A percentile compares a stretch with the other conserved stretches of the same genome.
phyloP scores from a whole-genome alignment of 2,329 filamentous ascomycete genomes.

The Macrophomina tecta region DNA sequence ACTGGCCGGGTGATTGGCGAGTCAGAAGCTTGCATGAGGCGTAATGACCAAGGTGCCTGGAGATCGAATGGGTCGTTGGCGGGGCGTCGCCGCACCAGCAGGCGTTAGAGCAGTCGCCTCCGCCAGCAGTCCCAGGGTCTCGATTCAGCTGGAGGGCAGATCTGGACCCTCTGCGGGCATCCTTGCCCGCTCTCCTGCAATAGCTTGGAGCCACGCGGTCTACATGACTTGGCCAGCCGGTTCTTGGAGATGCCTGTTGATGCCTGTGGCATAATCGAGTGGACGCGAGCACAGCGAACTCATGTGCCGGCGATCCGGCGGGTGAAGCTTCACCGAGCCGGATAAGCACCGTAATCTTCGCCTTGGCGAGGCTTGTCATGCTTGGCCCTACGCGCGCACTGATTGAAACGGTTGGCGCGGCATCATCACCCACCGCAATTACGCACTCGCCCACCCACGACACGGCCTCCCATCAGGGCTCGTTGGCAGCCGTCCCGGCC shows the following conservation, averaged over 20 bases:
- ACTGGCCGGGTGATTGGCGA: background rate
- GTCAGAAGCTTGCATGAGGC: slow-evolving; percentile 9
- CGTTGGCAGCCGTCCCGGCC: background rate
- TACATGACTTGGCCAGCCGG: too few relatives aligned
- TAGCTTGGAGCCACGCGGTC: background rate
- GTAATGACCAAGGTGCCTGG: slow-evolving; percentile 26
- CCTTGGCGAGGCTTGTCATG: slow-evolving; percentile 19
- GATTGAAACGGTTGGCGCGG: slow-evolving; percentile 21
- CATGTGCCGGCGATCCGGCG: slow-evolving; percentile 13
- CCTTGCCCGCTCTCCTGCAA: slow-evolving; percentile 1
- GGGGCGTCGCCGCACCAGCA: slow-evolving; percentile 16
- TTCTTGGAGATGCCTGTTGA: background rate
- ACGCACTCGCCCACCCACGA: slow-evolving; percentile 6
- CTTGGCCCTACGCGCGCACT: background rate
- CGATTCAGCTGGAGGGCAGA: slow-evolving; percentile 12
- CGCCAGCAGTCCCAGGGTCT: slow-evolving; percentile 20
- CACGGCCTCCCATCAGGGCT: background rate
- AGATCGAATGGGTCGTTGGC: slow-evolving; percentile 18
- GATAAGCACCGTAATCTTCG: background rate
- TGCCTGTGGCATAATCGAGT: background rate
- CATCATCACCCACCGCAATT: slow-evolving; percentile 15
- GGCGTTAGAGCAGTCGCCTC: slow-evolving; percentile 19
- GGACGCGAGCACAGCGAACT: background rate
- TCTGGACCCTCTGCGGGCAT: slow-evolving; percentile 6
- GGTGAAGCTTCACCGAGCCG: slow-evolving; percentile 20